Evolutionary conservation across 2,329 filamentous ascomycete species (phyloP).

Genomic region (Fusarium concolor): DNA sequence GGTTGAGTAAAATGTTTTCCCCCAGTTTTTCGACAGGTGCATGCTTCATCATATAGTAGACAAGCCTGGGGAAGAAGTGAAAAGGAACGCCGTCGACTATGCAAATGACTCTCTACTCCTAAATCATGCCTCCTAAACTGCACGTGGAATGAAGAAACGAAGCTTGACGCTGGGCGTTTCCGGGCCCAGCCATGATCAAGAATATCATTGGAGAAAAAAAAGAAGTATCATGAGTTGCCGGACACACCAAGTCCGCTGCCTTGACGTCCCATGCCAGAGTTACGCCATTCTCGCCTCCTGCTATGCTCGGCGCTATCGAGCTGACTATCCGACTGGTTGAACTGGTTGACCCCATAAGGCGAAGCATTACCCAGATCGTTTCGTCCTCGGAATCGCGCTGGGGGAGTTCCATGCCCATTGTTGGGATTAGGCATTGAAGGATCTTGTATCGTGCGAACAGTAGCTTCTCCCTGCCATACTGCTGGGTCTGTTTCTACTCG

Average conservation of each 20-base stretch:
- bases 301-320: conserved; percentile 55
- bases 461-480: conserved; percentile 84
- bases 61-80: conserved; percentile 34
- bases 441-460: conserved; percentile 81
- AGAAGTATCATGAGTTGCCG: conserved; percentile 53
- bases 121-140: conserved; percentile 48
- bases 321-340: conserved; percentile 58
- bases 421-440: conserved; percentile 57
- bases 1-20: conserved; percentile 32
- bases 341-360: conserved; percentile 58
- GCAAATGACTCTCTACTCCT: conserved; percentile 53
- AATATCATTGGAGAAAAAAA: conserved; percentile 28
- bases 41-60: conserved; percentile 19
- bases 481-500: conserved; percentile 89
- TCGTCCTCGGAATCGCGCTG: conserved; percentile 61
- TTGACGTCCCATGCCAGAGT: conserved; percentile 66
- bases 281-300: conserved; percentile 67
- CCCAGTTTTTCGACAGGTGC: conserved; percentile 23
- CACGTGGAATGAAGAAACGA: conserved; percentile 36
- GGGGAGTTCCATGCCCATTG: conserved; percentile 60
- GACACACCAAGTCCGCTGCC: conserved; percentile 64
- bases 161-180: conserved; percentile 23
- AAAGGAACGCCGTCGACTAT: conserved; percentile 54
- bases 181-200: conserved; percentile 33
- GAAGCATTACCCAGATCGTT: conserved; percentile 58